phyloP scores from a whole-genome alignment of 208 protist species.

The Leishmania martiniquensis region DNA sequence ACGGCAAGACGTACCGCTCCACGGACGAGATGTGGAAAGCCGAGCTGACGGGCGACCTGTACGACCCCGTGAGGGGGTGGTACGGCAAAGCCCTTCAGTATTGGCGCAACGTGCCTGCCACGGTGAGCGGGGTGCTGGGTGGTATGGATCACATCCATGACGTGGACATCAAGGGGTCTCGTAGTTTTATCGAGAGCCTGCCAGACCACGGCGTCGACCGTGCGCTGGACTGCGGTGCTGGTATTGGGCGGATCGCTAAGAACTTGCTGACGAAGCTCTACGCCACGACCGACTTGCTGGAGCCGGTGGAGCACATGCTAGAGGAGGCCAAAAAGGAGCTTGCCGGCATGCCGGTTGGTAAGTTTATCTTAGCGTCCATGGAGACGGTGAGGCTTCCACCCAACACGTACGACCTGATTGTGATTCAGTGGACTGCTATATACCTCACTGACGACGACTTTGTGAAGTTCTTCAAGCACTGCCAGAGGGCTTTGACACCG shows the following conservation, averaged over 20 bases:
- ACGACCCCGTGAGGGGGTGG: slow-evolving; percentile 80
- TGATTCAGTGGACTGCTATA: slow-evolving; percentile 94
- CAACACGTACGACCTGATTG: slow-evolving; percentile 88
- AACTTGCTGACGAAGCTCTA: slow-evolving; percentile 74
- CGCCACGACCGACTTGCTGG: slow-evolving; percentile 76
- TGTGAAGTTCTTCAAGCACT: slow-evolving; percentile 81
- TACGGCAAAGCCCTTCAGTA: slow-evolving; percentile 91
- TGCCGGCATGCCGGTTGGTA: slow-evolving; percentile 61
- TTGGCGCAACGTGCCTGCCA: slow-evolving; percentile 86
- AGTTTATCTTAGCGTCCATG: slow-evolving; percentile 87
- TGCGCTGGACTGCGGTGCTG: slow-evolving; percentile 91
- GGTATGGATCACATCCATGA: slow-evolving; percentile 83
- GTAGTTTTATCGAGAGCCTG: slow-evolving; percentile 67
- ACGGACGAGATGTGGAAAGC: slow-evolving; percentile 73
- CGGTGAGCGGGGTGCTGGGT: slow-evolving; percentile 90
- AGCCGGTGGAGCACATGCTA: slow-evolving; percentile 89
- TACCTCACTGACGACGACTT: slow-evolving; percentile 94
- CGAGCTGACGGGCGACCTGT: slow-evolving; percentile 74
- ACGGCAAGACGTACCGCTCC: slow-evolving; percentile 57
- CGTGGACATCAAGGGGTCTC: slow-evolving; percentile 69
- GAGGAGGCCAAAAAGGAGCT: slow-evolving; percentile 85
- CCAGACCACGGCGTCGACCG: slow-evolving; percentile 56
- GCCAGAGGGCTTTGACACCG: slow-evolving; percentile 69
- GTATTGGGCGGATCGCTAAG: slow-evolving; percentile 92
- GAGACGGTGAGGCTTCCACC: slow-evolving; percentile 59